Evolutionary conservation across 1,139 yeast species (phyloP).

Genomic region (Blastobotrys malaysiensis): DNA sequence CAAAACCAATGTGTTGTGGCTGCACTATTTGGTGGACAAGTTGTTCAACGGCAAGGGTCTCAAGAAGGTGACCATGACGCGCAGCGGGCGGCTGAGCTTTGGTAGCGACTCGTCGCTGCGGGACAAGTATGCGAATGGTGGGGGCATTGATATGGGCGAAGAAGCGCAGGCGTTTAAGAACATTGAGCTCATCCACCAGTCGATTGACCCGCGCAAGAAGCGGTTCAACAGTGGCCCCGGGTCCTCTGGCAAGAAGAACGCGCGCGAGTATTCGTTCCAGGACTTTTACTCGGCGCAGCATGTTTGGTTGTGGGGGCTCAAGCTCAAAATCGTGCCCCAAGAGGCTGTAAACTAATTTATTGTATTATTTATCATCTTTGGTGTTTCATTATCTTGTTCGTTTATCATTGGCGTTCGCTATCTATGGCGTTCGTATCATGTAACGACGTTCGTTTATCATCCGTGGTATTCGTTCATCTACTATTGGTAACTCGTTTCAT

Average conservation of each 20-base stretch:
- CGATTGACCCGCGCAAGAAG: conserved; percentile 35
- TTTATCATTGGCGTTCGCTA: background rate
- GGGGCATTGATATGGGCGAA: conserved; percentile 13
- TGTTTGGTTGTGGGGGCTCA: conserved; percentile 29
- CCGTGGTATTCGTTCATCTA: no score
- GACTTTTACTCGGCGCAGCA: conserved; percentile 28
- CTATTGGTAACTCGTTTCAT: no score
- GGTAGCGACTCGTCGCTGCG: conserved; percentile 24
- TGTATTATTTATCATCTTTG: background rate
- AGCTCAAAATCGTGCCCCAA: conserved; percentile 20
- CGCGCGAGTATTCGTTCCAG: conserved; percentile 14
- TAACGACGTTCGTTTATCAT: no score
- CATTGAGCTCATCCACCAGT: conserved; percentile 28
- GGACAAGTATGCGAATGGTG: conserved; percentile 20
- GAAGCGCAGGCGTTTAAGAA: conserved; percentile 26
- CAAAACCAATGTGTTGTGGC: conserved; percentile 46
- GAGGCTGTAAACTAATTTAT: conserved; percentile 3
- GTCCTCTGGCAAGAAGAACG: conserved; percentile 11
- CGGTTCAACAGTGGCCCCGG: conserved; percentile 16
- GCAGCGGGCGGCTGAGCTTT: conserved; percentile 25
- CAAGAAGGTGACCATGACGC: conserved; percentile 19
- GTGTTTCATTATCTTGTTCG: background rate
- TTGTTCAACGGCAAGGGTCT: conserved; percentile 38
- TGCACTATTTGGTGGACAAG: conserved; percentile 43
- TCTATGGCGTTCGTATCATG: no score